Percentiles rank a stretch among this genome's conserved stretches.
Conservation (phyloP, 306 rosid genomes). For the Oxytropis ochrocephala region DNA sequence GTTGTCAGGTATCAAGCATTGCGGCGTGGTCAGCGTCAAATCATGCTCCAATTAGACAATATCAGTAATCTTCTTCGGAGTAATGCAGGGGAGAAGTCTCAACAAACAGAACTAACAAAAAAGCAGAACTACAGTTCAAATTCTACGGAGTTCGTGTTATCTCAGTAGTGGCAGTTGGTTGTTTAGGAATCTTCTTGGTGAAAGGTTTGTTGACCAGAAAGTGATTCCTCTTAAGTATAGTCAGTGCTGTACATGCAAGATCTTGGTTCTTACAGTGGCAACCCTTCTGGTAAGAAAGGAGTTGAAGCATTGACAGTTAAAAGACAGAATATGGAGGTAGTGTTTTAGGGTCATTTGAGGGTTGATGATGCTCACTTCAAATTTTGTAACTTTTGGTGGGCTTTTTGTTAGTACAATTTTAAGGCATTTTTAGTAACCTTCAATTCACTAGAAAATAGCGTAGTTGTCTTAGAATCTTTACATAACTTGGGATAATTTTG, state of each 20-base stretch:
- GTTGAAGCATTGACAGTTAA: constrained; percentile 29
- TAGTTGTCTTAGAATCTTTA: constrained; percentile 3
- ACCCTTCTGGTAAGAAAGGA: constrained; percentile 43
- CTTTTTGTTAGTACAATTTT: not conserved
- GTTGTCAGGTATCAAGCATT: constrained; percentile 53
- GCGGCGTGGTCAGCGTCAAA: constrained; percentile 74
- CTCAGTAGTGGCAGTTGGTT: constrained; percentile 50
- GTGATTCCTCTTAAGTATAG: constrained; percentile 26
- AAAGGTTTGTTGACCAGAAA: constrained; percentile 45
- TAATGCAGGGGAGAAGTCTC: constrained; percentile 38
- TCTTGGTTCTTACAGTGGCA: not conserved
- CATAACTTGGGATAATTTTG: constrained; percentile 4
- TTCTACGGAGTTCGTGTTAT: constrained; percentile 33
- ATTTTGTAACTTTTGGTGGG: constrained; percentile 31
- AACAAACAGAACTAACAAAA: constrained; percentile 42
- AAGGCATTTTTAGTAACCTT: constrained; percentile 14
- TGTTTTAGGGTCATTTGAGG: constrained; percentile 12
- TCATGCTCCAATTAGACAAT: constrained; percentile 75
- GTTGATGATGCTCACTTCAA: constrained; percentile 26
- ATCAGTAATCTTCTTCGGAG: constrained; percentile 66
- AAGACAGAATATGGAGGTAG: constrained; percentile 26
- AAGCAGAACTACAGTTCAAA: constrained; percentile 25
- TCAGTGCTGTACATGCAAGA: not conserved
- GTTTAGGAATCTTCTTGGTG: constrained; percentile 62
- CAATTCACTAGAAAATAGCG: not conserved